Base-by-base conservation (phyloP, 2,329 filamentous ascomycete species). In the Aspergillus fijiensis region DNA sequence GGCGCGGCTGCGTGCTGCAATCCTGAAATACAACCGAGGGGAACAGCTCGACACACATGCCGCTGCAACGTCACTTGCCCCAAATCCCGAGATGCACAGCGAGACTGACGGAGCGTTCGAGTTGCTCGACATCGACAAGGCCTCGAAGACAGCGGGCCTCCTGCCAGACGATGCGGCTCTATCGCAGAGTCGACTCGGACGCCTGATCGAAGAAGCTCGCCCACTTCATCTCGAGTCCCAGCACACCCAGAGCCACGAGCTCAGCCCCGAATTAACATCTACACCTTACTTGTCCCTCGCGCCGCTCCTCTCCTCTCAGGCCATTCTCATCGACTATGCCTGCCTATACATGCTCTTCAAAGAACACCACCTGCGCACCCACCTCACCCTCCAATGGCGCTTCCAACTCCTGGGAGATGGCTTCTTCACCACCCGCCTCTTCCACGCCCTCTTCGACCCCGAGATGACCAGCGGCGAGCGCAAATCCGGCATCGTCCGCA, bases 321-420 rank as follows among this genome's bases (percentile, higher is more conserved):
- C 91, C 6, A 84, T 86, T 48, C 79, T 96, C 0, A 83, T 96
- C 42, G 95, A 93, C 65, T 85, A 86, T 31, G 89, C 90, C 55
- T 90, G 90, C 59, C 84, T 96, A 67, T 82, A 85, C 19, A 79
- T 96, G 9, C 84, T 98, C 21, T 96, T 97, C 72, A 84, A 84
- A 19, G 82, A 86, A 5, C 90, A 96, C 70, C 80, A 86, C 10
- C 76, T 99, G 4, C 84, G 86, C 16, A 79, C 84, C 1, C 92
- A 98, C 70, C 78, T 98, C 0, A 81, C 82, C 4, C 71, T 96
- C 1, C 92, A 96, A 69, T 86, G 86, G 60, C 85, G 89, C 49
- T 97, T 95, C 65, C 90, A 96, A 55, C 82, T 98, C 1, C 81
- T 98, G 6, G 90, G 92, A 2, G 92, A 95, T 67, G 92, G 92